Base-by-base conservation (phyloP, 2,329 filamentous ascomycete species). In the Neocatenulostroma microsporum region DNA sequence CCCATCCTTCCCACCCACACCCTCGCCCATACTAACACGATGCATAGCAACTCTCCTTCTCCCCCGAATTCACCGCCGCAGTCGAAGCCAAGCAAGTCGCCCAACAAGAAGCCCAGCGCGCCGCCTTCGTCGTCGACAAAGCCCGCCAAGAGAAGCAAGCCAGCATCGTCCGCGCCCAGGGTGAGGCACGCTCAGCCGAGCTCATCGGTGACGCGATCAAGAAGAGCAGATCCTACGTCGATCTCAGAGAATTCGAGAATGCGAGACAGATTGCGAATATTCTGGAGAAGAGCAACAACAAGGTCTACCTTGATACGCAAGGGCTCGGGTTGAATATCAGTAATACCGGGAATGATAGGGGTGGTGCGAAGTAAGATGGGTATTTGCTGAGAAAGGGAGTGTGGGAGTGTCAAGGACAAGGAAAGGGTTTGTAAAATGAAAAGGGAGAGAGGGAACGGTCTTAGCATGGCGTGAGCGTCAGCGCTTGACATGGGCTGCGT, bases 101-200 rank as follows among this genome's bases (percentile, higher is more conserved):
- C 17, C 77, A 81, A 55, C 91, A 98, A 70, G 91, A 98, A 63
- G 91, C 91, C 21, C 91, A 98, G 67, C 80, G 91, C 47, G 91
- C 91, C 21, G 91, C 91, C 43, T 98, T 98, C 69, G 74, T 98
- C 35, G 91, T 98, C 50, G 91, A 98, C 79, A 95, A 96, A 72
- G 91, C 91, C 36, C 82, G 91, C 51, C 91, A 98, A 68, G 91
- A 98, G 76, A 98, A 98, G 74, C 91, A 98, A 69, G 91, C 91
- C 54, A 95, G 88, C 71, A 87, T 98, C 38, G 91, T 98, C 60
- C 86, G 87, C 68, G 91, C 91, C 3, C 91, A 96, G 78, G 91
- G 91, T 86, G 91, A 98, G 70, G 91, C 91, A 33, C 84, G 91
- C 49, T 96, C 91, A 25, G 91, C 91, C 30, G 88, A 98, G 69